Percentiles rank a stretch among this genome's conserved stretches.
phyloP scores from a whole-genome alignment of 352 stramenopile genomes.

The Hyaloperonospora brassicae region DNA sequence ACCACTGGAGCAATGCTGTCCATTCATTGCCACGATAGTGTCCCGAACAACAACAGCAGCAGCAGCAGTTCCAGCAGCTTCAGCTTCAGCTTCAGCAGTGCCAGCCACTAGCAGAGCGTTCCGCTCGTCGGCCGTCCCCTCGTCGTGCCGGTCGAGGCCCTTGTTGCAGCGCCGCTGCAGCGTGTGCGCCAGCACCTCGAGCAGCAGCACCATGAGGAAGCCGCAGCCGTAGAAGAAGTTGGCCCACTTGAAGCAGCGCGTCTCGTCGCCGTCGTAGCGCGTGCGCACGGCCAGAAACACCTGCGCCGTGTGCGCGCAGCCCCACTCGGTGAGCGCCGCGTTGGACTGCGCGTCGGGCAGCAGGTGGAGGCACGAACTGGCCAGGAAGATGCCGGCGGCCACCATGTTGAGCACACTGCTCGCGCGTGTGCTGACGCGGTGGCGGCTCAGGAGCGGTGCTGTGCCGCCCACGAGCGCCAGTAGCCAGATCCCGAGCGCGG shows the following conservation, averaged over 20 bases:
- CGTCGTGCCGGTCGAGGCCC: conserved; percentile 12
- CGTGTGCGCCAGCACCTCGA: conserved; percentile 62
- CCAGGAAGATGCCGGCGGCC: conserved; percentile 72
- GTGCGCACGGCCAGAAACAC: conserved; percentile 28
- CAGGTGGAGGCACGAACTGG: conserved; percentile 69
- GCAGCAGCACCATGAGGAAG: conserved; percentile 65
- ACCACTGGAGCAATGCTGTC: conserved; percentile 6
- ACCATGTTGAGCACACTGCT: conserved; percentile 77
- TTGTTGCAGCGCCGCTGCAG: conserved; percentile 40
- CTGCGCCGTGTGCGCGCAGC: conserved; percentile 36
- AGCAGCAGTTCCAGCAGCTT: no score
- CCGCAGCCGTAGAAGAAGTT: conserved; percentile 77
- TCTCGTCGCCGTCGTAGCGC: conserved; percentile 21
- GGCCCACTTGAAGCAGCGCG: conserved; percentile 60
- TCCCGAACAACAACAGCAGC: conserved; percentile 10
- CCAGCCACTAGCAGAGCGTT: conserved; percentile 22
- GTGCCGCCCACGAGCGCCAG: conserved; percentile 49
- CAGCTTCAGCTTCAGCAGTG: conserved; percentile 1
- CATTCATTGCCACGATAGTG: conserved; percentile 3
- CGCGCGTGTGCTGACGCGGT: conserved; percentile 26
- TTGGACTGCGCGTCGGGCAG: conserved; percentile 72
- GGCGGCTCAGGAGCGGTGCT: conserved; percentile 39
- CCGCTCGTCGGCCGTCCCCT: conserved; percentile 14
- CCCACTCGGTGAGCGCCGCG: conserved; percentile 35
- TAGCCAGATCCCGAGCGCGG: conserved; percentile 48